phyloP scores from a whole-genome alignment of 495 filamentous ascomycete genomes.

The Wilcoxina mikolae region DNA sequence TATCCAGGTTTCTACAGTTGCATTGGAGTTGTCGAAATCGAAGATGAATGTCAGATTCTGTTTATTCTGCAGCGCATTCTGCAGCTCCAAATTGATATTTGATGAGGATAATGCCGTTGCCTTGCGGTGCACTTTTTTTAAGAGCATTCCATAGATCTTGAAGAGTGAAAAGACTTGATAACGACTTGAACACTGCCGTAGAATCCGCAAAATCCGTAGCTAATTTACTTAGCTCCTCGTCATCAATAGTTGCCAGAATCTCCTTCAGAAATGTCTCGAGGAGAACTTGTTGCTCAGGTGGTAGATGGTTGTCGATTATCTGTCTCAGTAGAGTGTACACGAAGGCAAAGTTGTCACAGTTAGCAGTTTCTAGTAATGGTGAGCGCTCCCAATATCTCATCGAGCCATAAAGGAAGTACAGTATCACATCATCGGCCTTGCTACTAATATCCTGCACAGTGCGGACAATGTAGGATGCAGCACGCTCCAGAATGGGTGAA shows the following conservation, averaged over 20 bases:
- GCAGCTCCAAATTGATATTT: neutral
- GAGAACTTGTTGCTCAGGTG: neutral
- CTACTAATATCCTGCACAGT: neutral
- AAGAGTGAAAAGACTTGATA: neutral
- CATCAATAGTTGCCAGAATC: neutral
- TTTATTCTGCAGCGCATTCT: neutral
- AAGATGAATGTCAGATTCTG: neutral
- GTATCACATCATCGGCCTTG: neutral
- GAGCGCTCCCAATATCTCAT: neutral
- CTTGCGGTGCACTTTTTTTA: neutral
- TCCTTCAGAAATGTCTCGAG: neutral
- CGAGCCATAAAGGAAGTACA: neutral
- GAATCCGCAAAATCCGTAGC: neutral
- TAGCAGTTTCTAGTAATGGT: neutral
- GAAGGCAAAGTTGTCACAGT: neutral
- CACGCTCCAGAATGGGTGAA: neutral
- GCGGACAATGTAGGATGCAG: neutral
- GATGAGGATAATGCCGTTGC: neutral
- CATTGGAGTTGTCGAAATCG: neutral
- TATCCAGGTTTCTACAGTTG: neutral
- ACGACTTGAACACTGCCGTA: neutral
- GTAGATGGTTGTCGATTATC: neutral
- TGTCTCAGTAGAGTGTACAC: conserved; percentile 1
- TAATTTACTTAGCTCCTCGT: neutral
- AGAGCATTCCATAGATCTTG: neutral